phyloP scores from a whole-genome alignment of 2,329 filamentous ascomycete genomes.

The Samsoniella hepiali region DNA sequence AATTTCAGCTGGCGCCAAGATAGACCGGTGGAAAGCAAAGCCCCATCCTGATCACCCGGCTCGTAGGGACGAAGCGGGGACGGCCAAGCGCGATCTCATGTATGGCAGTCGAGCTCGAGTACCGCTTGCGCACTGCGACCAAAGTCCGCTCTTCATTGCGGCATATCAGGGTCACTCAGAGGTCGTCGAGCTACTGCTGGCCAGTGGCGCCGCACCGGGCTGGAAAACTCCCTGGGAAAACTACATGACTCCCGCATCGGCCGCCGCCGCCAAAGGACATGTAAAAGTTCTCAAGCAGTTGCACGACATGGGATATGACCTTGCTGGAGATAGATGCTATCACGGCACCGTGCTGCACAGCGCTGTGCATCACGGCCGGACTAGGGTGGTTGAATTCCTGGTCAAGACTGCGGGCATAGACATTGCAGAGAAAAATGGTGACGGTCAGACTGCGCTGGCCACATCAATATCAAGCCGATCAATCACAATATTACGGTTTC shows the following conservation, averaged over 20 bases:
- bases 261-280: neutral
- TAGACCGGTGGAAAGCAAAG: neutral
- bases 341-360: neutral
- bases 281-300: neutral
- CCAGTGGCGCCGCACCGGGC: neutral
- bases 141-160: neutral
- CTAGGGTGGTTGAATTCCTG: neutral
- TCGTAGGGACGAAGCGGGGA: neutral
- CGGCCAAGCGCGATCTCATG: neutral
- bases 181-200: neutral
- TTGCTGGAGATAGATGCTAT: neutral
- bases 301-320: neutral
- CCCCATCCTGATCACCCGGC: neutral
- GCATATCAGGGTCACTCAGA: neutral
- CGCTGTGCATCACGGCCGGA: neutral
- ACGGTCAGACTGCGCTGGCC: neutral
- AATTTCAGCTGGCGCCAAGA: slow-evolving; percentile 1
- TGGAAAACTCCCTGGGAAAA: neutral
- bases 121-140: neutral
- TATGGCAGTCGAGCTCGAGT: neutral
- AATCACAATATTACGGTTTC: neutral
- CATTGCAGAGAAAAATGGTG: neutral
- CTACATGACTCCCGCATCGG: neutral
- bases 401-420: neutral
- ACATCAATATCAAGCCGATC: neutral